Base-by-base conservation (phyloP, 192 early-diverging fungal genomes). In the Chytriomyces sp. region DNA sequence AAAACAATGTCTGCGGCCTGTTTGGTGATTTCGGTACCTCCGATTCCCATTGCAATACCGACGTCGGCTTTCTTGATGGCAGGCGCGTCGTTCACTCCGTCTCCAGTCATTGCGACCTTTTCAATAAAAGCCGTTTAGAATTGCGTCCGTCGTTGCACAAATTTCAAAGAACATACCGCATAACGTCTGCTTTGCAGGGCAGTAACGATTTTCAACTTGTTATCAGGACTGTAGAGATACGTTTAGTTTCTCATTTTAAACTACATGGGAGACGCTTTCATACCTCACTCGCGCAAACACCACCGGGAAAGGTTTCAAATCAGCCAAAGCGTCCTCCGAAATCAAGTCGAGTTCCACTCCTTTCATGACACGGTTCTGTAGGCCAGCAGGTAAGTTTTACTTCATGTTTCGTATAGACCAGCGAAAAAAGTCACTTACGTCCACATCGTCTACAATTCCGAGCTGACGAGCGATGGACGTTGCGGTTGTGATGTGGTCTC, bases 1-100 rank as follows among this genome's bases (percentile, higher is more conserved):
- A 99, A 82, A 59, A 99, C 92, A 78, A 99, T 95, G 77, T 99
- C 97, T 5, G 97, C 96, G 11, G 96, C 97, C 79, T 99, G 96
- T 83, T 97, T 99, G 61, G 97, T 97, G 63, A 99, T 96, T 69
- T 99, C 97, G 0, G 96, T 97, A 50, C 97, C 97, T 26, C 91
- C 90, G 69, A 94, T 87, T 67, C 97, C 97, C 97, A 99, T 99
- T 0, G 97, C 96, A 73, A 99, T 90, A 79, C 97, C 97, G 43
- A 99, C 92, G 79, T 97, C 94, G 7, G 97, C 94, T 60, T 91
- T 89, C 78, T 99, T 99, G 79, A 99, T 95, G 23, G 96, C 94
- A 44, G 96, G 96, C 0, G 95, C 94, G 82, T 99, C 97, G 74
- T 88, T 89, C 53, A 97, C 96, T 75, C 97, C 97, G 81, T 98